Conservation (phyloP, 169 alveolate species). For the Plasmodium cynomolgi region DNA sequence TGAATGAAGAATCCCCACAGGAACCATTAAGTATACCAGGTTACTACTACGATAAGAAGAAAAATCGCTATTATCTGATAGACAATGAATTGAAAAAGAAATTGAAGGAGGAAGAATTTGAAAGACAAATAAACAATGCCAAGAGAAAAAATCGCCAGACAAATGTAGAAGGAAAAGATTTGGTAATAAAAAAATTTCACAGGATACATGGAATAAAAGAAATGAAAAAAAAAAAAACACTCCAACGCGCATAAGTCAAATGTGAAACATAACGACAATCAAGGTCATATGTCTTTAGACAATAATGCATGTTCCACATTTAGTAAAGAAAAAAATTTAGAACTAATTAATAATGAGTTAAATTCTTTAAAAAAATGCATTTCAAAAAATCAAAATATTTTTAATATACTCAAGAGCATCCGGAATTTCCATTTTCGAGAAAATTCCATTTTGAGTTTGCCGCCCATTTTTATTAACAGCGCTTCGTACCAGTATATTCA, state of each 20-base stretch:
- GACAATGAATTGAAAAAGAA: conserved; percentile 71
- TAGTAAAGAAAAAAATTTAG: conserved; percentile 64
- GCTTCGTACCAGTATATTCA: conserved; percentile 43
- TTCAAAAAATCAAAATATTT: conserved; percentile 52
- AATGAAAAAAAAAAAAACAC: conserved; percentile 72
- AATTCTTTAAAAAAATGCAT: conserved; percentile 62
- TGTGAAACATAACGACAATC: conserved; percentile 35
- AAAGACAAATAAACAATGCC: conserved; percentile 37
- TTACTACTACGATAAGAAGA: conserved; percentile 59
- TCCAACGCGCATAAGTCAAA: conserved; percentile 5
- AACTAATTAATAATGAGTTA: conserved; percentile 56
- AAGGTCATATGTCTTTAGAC: background rate
- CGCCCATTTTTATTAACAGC: conserved; percentile 60
- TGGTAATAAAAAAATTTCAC: conserved; percentile 51
- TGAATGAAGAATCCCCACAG: conserved; percentile 21
- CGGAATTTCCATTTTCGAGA: conserved; percentile 65
- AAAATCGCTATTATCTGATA: conserved; percentile 55
- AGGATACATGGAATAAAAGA: conserved; percentile 72
- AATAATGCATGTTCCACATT: background rate
- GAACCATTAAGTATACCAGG: conserved; percentile 50
- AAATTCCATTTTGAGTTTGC: conserved; percentile 72
- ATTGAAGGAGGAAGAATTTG: conserved; percentile 61
- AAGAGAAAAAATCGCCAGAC: conserved; percentile 76
- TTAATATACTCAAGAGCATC: conserved; percentile 39
- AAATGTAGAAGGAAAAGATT: conserved; percentile 26